These are phyloP conservation scores for Basidiobolus meristosporus DNA, from an alignment of 371 early-diverging fungal species.

Conservation along the genomic window DNA sequence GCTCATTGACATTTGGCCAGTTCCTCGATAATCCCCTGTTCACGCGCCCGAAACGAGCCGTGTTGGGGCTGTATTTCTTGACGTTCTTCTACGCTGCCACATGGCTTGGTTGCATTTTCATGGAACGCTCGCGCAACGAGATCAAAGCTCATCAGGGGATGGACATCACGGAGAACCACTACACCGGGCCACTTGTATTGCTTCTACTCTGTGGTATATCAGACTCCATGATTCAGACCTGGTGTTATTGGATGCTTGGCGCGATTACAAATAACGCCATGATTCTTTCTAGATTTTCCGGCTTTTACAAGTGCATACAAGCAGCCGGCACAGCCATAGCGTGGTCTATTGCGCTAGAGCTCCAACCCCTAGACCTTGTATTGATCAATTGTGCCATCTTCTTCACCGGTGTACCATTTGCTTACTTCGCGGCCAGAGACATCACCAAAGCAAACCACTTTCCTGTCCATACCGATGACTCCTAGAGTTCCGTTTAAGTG, in stretches of 20 bases:
- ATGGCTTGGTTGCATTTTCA: conserved; percentile 37
- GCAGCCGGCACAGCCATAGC: conserved; percentile 20
- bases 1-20: conserved; percentile 22
- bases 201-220: conserved; percentile 42
- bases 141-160: conserved; percentile 6
- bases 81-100: conserved; percentile 22
- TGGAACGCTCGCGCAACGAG: conserved; percentile 25
- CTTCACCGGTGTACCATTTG: too few relatives aligned
- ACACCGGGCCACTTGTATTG: conserved; percentile 34
- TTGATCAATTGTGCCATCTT: too few relatives aligned
- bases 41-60: conserved; percentile 25
- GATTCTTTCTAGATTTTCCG: conserved; percentile 46
- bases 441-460: too few relatives aligned
- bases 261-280: conserved; percentile 47
- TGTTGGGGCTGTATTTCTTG: conserved; percentile 20
- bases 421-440: too few relatives aligned
- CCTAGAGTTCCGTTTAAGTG: too few relatives aligned
- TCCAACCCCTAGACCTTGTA: too few relatives aligned
- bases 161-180: conserved; percentile 15
- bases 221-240: conserved; percentile 47
- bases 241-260: conserved; percentile 48
- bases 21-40: conserved; percentile 25
- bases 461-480: too few relatives aligned
- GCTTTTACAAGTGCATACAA: conserved; percentile 19
- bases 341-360: conserved; percentile 13